Conservation (phyloP, 2,329 filamentous ascomycete genomes). For the Ascochyta lentis region DNA sequence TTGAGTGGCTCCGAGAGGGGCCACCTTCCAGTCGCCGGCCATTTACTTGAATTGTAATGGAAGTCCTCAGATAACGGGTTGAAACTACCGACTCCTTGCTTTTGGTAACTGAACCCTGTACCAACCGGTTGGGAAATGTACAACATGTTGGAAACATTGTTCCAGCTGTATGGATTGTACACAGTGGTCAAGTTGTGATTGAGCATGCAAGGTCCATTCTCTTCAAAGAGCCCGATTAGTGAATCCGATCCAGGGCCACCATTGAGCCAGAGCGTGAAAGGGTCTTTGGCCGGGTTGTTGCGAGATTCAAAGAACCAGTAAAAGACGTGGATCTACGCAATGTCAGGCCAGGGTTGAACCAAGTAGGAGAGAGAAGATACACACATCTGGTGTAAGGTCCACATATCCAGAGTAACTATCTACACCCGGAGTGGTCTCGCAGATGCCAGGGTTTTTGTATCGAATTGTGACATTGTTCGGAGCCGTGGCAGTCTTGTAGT, state of each 20-base stretch:
- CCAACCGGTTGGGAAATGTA: slow-evolving; percentile 69
- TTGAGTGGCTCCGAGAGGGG: slow-evolving; percentile 54
- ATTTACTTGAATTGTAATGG: slow-evolving; percentile 53
- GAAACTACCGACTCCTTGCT: slow-evolving; percentile 27
- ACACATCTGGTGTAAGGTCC: slow-evolving; percentile 44
- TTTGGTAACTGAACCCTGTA: slow-evolving; percentile 59
- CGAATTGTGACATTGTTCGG: slow-evolving; percentile 56
- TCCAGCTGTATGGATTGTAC: slow-evolving; percentile 67
- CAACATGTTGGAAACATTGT: slow-evolving; percentile 65
- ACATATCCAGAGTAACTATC: slow-evolving; percentile 55
- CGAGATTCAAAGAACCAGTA: slow-evolving; percentile 62
- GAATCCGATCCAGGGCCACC: slow-evolving; percentile 60
- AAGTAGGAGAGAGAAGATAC: background rate
- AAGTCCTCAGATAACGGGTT: slow-evolving; percentile 53
- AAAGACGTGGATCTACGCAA: slow-evolving; percentile 45
- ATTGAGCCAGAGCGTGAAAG: slow-evolving; percentile 60
- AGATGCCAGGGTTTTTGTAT: slow-evolving; percentile 62
- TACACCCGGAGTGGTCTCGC: slow-evolving; percentile 61
- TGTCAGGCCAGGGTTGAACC: background rate
- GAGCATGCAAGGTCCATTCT: slow-evolving; percentile 31
- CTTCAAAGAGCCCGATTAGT: slow-evolving; percentile 62
- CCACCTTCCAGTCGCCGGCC: slow-evolving; percentile 55
- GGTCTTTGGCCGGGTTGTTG: slow-evolving; percentile 54
- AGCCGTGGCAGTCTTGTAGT: slow-evolving; percentile 54
- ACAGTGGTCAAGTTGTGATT: slow-evolving; percentile 27